Evolutionary conservation across 768 basidiomycete genomes (phyloP).

Genomic region (Mycena capillaripes): DNA sequence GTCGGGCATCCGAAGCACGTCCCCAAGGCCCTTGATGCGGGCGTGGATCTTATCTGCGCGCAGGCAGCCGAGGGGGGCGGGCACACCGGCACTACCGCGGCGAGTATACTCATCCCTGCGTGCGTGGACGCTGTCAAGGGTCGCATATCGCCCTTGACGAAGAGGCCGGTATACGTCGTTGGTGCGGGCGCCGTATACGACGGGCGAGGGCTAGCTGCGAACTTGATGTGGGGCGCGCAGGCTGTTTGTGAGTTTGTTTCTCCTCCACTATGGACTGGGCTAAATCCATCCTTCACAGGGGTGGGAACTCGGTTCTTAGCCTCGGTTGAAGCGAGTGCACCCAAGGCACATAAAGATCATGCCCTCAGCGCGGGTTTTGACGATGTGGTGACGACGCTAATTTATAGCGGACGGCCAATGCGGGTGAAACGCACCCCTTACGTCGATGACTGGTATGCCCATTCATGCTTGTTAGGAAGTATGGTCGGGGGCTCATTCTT

Average conservation of each 20-base stretch:
- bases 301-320: constrained; percentile 93
- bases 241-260: constrained; percentile 76
- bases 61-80: constrained; percentile 95
- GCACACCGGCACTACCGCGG: constrained; percentile 88
- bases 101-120: constrained; percentile 90
- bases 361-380: constrained; percentile 79
- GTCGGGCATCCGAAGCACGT: constrained; percentile 96
- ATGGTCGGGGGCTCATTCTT: too few species aligned
- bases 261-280: background rate
- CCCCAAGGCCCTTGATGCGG: constrained; percentile 81
- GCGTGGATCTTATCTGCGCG: constrained; percentile 94
- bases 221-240: constrained; percentile 91
- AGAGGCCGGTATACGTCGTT: constrained; percentile 87
- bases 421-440: constrained; percentile 89
- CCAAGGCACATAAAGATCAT: constrained; percentile 87
- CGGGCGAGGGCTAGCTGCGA: constrained; percentile 88
- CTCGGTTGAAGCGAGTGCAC: constrained; percentile 82
- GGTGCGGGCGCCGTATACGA: constrained; percentile 97
- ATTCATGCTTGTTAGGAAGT: background rate
- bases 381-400: constrained; percentile 87
- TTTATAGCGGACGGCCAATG: constrained; percentile 91
- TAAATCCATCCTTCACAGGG: constrained; percentile 53
- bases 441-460: constrained; percentile 73
- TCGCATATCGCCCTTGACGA: constrained; percentile 83
- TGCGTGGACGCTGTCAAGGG: constrained; percentile 90